Conservation (phyloP, 208 protist genomes). For the Crithidia brevicula region DNA sequence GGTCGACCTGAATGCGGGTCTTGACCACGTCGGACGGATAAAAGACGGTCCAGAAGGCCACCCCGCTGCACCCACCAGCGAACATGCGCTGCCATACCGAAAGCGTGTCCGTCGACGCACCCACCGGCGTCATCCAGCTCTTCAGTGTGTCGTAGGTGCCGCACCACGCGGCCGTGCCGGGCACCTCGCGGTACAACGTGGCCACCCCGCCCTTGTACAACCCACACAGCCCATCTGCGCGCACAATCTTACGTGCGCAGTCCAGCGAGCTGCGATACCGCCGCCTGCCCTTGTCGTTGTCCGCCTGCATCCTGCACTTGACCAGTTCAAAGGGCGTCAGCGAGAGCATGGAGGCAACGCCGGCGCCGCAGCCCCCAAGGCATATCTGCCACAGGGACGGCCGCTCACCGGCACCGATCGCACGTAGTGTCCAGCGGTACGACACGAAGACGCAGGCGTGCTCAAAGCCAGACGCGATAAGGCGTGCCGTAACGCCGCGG, state of each 20-base stretch:
- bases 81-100: constrained; percentile 65
- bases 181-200: constrained; percentile 82
- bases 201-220: constrained; percentile 75
- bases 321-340: constrained; percentile 87
- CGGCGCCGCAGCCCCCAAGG: constrained; percentile 64
- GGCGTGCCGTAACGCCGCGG: constrained; percentile 64
- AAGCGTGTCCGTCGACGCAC: constrained; percentile 38
- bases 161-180: constrained; percentile 82
- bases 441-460: constrained; percentile 81
- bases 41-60: constrained; percentile 84
- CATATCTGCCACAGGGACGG: constrained; percentile 41
- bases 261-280: constrained; percentile 55
- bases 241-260: constrained; percentile 51
- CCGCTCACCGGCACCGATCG: constrained; percentile 53
- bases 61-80: constrained; percentile 75
- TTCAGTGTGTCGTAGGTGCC: constrained; percentile 84
- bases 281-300: constrained; percentile 33
- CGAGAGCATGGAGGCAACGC: constrained; percentile 64
- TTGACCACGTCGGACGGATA: constrained; percentile 91
- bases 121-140: constrained; percentile 48
- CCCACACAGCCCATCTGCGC: constrained; percentile 39
- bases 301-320: constrained; percentile 87
- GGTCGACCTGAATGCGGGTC: constrained; percentile 86
- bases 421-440: constrained; percentile 73
- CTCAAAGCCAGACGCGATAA: constrained; percentile 72